Conservation (phyloP, 164 flowering plant genomes). For the Aristolochia contorta region DNA sequence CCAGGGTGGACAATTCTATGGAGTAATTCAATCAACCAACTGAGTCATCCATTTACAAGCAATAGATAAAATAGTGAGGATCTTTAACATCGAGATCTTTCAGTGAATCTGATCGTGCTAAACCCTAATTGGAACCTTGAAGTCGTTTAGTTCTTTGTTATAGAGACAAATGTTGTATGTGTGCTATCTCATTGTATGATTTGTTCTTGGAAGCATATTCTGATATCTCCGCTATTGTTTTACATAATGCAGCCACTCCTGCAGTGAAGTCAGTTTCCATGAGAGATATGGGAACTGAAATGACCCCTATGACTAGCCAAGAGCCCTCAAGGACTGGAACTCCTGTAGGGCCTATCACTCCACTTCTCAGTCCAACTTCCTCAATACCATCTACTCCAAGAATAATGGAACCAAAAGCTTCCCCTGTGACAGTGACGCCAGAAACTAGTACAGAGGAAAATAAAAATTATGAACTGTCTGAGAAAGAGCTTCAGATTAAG, state of each 20-base stretch:
- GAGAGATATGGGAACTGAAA: slow-evolving; percentile 98
- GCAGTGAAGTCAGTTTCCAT: slow-evolving; percentile 60
- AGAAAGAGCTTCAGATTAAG: slow-evolving; percentile 59
- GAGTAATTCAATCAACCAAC: too few species aligned
- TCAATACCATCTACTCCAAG: slow-evolving; percentile 82
- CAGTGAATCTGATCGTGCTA: too few species aligned
- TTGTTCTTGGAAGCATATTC: slow-evolving; percentile 1
- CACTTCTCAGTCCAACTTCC: slow-evolving; percentile 74
- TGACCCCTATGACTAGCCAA: slow-evolving; percentile 84
- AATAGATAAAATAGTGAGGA: too few species aligned
- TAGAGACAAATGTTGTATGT: not conserved
- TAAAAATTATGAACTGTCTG: slow-evolving; percentile 43
- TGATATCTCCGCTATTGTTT: not conserved
- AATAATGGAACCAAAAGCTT: slow-evolving; percentile 39
- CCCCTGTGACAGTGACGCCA: slow-evolving; percentile 26
- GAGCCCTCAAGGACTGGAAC: slow-evolving; percentile 89
- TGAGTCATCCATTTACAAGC: not conserved
- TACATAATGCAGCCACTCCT: slow-evolving; percentile 29
- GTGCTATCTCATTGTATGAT: not conserved
- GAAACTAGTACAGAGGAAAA: slow-evolving; percentile 23
- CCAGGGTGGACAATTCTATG: too few species aligned
- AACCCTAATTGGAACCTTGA: too few species aligned
- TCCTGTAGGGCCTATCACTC: slow-evolving; percentile 68
- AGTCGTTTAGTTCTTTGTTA: not conserved
- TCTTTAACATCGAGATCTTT: too few species aligned